Conservation (phyloP, 768 basidiomycete genomes). For the Candolleomyces efflorescens region DNA sequence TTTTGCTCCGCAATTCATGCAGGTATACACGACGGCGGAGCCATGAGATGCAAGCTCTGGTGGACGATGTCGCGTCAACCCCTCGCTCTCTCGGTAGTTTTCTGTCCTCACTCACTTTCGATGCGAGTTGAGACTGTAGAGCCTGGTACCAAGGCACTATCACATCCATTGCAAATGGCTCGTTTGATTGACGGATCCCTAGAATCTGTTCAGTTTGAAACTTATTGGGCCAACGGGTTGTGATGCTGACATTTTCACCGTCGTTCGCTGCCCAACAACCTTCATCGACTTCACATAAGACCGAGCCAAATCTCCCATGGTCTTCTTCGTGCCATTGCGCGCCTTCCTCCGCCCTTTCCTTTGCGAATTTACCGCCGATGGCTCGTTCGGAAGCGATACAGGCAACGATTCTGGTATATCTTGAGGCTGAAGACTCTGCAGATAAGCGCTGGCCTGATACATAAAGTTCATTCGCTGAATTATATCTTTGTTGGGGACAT, state of each 20-base stretch:
- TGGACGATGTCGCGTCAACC: background rate
- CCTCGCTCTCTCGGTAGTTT: too few relatives aligned
- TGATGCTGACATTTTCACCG: slow-evolving; percentile 63
- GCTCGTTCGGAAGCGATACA: background rate
- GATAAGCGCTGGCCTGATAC: slow-evolving; percentile 73
- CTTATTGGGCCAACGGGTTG: background rate
- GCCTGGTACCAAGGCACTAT: slow-evolving; percentile 63
- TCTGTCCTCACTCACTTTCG: slow-evolving; percentile 42
- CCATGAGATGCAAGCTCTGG: slow-evolving; percentile 42
- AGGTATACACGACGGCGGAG: slow-evolving; percentile 55
- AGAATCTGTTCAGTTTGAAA: background rate
- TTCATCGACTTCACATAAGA: slow-evolving; percentile 65
- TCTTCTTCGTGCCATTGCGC: slow-evolving; percentile 4
- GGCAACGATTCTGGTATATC: background rate
- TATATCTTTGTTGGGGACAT: slow-evolving; percentile 65
- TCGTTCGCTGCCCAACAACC: slow-evolving; percentile 68
- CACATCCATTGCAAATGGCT: slow-evolving; percentile 69
- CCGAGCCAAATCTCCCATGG: slow-evolving; percentile 53
- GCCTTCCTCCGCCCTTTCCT: background rate
- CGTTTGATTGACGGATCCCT: slow-evolving; percentile 87
- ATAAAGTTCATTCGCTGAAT: slow-evolving; percentile 83
- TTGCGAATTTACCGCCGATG: background rate
- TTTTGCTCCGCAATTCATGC: slow-evolving; percentile 50
- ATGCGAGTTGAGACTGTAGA: slow-evolving; percentile 59
- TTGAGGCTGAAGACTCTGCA: slow-evolving; percentile 26